Conservation (phyloP, 805 yeast genomes). For the Spathaspora girioi region DNA sequence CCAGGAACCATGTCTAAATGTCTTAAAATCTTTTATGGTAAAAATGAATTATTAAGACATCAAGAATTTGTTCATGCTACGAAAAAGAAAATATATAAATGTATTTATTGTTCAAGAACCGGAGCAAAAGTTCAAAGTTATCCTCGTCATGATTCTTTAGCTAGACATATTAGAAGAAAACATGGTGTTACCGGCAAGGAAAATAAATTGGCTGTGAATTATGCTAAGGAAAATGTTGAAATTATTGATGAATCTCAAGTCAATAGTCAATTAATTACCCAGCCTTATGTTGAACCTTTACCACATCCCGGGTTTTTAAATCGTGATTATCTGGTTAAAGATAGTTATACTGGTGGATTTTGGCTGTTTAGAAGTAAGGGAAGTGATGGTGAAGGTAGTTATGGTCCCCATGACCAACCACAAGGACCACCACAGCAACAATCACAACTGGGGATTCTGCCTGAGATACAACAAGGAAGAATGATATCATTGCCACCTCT, state of each 20-base stretch:
- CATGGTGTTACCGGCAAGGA: constrained; percentile 44
- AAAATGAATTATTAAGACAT: constrained; percentile 40
- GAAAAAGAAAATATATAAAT: constrained; percentile 37
- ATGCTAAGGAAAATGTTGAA: constrained; percentile 41
- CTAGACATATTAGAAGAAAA: constrained; percentile 41
- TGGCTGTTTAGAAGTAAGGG: not conserved
- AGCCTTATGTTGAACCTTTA: constrained; percentile 17
- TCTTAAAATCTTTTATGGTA: constrained; percentile 40
- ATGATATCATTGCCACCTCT: not conserved
- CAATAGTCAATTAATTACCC: constrained; percentile 7
- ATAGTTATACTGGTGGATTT: constrained; percentile 5
- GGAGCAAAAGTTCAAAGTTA: constrained; percentile 37
- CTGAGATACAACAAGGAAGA: constrained; percentile 4
- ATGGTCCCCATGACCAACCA: constrained; percentile 2
- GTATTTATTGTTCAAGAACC: constrained; percentile 34
- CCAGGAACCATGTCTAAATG: constrained; percentile 30
- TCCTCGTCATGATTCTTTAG: constrained; percentile 42
- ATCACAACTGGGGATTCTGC: constrained; percentile 2
- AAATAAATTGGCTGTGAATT: constrained; percentile 41
- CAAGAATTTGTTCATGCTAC: constrained; percentile 47
- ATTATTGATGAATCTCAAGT: constrained; percentile 24
- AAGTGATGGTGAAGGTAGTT: not conserved
- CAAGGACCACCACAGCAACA: constrained; percentile 7
- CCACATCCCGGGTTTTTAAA: constrained; percentile 30
- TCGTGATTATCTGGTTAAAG: constrained; percentile 24